Evolutionary conservation across 495 filamentous ascomycete species (phyloP), one percentile per base, ranked within the genome.

Genomic region (Tricharina praecox): DNA sequence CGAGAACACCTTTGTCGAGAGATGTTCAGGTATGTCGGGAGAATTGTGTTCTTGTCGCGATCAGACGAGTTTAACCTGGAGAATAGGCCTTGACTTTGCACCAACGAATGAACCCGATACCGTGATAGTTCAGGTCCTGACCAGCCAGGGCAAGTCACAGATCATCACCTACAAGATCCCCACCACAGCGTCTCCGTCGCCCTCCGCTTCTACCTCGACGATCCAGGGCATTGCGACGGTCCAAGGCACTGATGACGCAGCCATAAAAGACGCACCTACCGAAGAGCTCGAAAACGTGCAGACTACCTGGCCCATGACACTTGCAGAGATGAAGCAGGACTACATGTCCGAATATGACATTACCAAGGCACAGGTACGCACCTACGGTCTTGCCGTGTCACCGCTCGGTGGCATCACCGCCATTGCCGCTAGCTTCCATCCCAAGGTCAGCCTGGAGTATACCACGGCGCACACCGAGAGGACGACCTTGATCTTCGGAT

Each of bases 361-460:
- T 21, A 47, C 57, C 23, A 50, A 50, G 26, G 57, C 53, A 28
- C 49, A 45, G 38, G 59, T 47, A 23, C 61, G 56, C 16, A 50
- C 53, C 13, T 61, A 55, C 45, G 58, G 58, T 39, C 51, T 61
- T 15, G 57, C 58, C 26, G 41, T 50, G 18, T 61, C 58, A 11
- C 57, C 58, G 33, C 18, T 61, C 3, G 56, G 56, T 50, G 53
- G 57, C 28, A 52, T 60, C 47, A 60, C 59, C 38, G 58, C 57
- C 23, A 50, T 48, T 16, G 58, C 50, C 23, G 54, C 48, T 40
- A 56, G 53, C 36, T 53, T 60, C 26, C 56, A 61, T n/a, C 58
- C 58, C 36, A 50, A 61, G 35, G 58, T 60, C 52, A 60, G 53
- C 25, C 25, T 60, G 28, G 53, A 61, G 45, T 61, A 61, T 48